Conservation (phyloP, 2,329 filamentous ascomycete genomes). For the Mycosphaerella sp. region DNA sequence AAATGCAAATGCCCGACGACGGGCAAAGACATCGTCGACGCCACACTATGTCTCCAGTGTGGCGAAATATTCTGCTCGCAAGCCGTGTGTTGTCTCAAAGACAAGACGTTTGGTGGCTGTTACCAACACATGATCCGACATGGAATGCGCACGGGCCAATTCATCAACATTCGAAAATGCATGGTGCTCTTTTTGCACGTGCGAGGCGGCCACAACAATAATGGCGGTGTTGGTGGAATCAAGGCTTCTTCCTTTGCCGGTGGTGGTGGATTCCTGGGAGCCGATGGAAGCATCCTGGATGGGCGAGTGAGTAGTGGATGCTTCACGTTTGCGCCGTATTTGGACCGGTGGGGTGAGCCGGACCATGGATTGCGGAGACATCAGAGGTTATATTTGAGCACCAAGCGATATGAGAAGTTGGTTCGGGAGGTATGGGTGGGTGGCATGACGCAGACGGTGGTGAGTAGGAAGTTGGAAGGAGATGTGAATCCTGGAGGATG, state of each 20-base stretch:
- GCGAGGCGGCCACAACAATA: conserved; percentile 39
- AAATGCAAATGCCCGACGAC: conserved; percentile 77
- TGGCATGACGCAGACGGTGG: conserved; percentile 80
- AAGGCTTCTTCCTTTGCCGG: too few species aligned
- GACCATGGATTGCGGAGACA: conserved; percentile 81
- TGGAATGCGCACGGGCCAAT: conserved; percentile 82
- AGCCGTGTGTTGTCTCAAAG: conserved; percentile 78
- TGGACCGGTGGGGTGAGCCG: conserved; percentile 92
- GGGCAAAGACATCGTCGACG: conserved; percentile 84
- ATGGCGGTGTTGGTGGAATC: too few species aligned
- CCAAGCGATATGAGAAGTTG: conserved; percentile 86
- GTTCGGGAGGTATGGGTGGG: conserved; percentile 79
- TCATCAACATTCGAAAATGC: conserved; percentile 96
- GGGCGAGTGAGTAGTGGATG: conserved; percentile 50
- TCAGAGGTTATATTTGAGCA: conserved; percentile 85
- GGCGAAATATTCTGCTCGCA: conserved; percentile 96
- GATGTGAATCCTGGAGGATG: conserved; percentile 97
- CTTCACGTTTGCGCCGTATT: conserved; percentile 82
- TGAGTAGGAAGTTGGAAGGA: conserved; percentile 82
- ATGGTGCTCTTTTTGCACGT: conserved; percentile 77
- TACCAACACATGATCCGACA: conserved; percentile 90
- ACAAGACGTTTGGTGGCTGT: conserved; percentile 63
- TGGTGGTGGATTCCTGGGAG: too few species aligned
- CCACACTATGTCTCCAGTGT: conserved; percentile 87
- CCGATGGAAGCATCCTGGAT: neutral